Evolutionary conservation across 2,329 filamentous ascomycete genomes (phyloP).

Genomic region (Madurella fahalii): DNA sequence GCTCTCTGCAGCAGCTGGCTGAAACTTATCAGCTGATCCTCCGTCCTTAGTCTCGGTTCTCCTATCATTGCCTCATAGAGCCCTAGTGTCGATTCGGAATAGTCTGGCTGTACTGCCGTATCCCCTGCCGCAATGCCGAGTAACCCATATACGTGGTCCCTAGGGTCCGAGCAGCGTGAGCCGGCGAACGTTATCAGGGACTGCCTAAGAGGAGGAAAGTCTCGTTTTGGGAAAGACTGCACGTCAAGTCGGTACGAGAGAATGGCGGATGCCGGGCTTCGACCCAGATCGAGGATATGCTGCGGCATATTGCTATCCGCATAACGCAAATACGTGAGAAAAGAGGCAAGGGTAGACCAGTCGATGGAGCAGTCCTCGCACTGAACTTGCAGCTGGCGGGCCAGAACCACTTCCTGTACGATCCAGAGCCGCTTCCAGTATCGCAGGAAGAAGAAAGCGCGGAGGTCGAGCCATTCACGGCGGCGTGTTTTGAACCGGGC

Average conservation of each 20-base stretch:
- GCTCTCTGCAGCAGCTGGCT: background rate
- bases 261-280: too few relatives aligned
- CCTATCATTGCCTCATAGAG: background rate
- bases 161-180: slow-evolving; percentile 1
- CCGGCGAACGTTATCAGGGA: background rate
- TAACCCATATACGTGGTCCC: slow-evolving; percentile 1
- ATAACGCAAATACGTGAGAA: too few relatives aligned
- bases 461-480: background rate
- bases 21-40: background rate
- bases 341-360: too few relatives aligned
- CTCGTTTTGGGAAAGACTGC: too few relatives aligned
- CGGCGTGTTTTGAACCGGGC: background rate
- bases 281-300: too few relatives aligned
- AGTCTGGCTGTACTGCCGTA: too few relatives aligned
- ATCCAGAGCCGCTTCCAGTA: slow-evolving; percentile 2
- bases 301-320: too few relatives aligned
- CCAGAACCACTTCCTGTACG: background rate
- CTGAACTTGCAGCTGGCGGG: background rate
- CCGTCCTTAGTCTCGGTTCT: background rate
- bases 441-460: background rate
- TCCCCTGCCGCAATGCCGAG: background rate
- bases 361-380: background rate
- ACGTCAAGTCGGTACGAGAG: too few relatives aligned
- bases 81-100: too few relatives aligned
- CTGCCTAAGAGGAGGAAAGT: too few relatives aligned